Evolutionary conservation across 192 early-diverging fungal genomes (phyloP).

Genomic region (Rhizophagus prolifer): DNA sequence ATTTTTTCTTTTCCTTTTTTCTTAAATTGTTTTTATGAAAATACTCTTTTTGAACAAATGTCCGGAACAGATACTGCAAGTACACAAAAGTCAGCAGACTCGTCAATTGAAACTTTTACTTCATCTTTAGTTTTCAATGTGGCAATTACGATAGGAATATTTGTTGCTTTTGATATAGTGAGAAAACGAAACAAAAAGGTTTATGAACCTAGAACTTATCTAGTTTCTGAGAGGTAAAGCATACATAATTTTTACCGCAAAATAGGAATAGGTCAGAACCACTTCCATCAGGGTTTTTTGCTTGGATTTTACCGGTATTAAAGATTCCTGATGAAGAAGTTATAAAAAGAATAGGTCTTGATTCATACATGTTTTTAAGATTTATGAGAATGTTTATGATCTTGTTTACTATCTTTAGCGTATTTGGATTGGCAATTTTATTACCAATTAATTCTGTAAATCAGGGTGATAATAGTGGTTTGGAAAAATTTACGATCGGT

Average conservation of each 20-base stretch:
- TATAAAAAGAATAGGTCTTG: constrained; percentile 60
- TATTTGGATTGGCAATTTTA: constrained; percentile 59
- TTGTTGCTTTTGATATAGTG: constrained; percentile 64
- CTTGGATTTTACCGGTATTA: constrained; percentile 62
- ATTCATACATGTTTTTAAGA: constrained; percentile 78
- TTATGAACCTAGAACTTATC: constrained; percentile 72
- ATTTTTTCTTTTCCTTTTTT: not conserved
- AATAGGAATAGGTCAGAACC: constrained; percentile 53
- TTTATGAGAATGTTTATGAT: constrained; percentile 64
- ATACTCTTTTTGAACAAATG: not conserved
- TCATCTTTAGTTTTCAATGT: constrained; percentile 72
- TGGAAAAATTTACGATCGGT: constrained; percentile 65
- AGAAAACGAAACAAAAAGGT: constrained; percentile 63
- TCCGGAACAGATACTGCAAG: too few relatives aligned
- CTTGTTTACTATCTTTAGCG: constrained; percentile 58
- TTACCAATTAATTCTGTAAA: constrained; percentile 71
- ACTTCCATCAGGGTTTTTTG: constrained; percentile 50
- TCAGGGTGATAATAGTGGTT: constrained; percentile 45
- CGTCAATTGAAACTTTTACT: constrained; percentile 49
- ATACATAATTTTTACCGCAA: not conserved
- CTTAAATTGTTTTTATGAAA: not conserved
- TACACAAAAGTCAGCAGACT: not conserved
- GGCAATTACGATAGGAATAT: constrained; percentile 48
- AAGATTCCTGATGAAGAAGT: constrained; percentile 53
- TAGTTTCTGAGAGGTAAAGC: constrained; percentile 55